Percentiles rank a stretch among this genome's conserved stretches.
These are phyloP conservation scores for Blastocystis sp. DNA, from an alignment of 352 stramenopile species.

Conservation along the genomic window DNA sequence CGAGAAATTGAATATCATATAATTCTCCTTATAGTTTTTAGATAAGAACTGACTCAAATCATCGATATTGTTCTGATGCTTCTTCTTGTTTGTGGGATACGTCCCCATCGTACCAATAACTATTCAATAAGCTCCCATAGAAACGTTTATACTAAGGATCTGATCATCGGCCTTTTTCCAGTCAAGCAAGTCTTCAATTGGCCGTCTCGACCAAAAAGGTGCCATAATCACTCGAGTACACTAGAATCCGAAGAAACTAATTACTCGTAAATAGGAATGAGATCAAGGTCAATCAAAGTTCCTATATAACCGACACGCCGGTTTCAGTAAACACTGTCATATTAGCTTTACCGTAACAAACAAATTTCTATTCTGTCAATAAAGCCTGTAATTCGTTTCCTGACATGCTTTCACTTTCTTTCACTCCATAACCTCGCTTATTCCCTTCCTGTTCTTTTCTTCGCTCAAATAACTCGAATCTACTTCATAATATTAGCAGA, in stretches of 20 bases:
- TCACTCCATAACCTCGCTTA: not conserved
- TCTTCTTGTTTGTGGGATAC: conserved; percentile 29
- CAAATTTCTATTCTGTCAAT: not conserved
- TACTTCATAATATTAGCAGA: not conserved
- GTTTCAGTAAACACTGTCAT: not conserved
- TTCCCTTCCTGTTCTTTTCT: not conserved
- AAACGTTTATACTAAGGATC: conserved; percentile 26
- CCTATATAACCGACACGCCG: not conserved
- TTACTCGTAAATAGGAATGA: not conserved
- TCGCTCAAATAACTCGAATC: conserved; percentile 24
- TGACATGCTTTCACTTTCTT: conserved; percentile 35
- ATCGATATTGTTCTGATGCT: conserved; percentile 48
- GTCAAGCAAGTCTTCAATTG: conserved; percentile 24
- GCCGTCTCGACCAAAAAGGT: conserved; percentile 10
- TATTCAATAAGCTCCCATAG: not conserved
- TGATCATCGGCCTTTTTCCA: conserved; percentile 52
- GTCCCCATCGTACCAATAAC: conserved; percentile 39
- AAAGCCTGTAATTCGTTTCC: conserved; percentile 29
- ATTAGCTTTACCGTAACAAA: conserved; percentile 11
- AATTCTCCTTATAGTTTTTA: conserved; percentile 50
- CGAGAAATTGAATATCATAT: conserved; percentile 57
- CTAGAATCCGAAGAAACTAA: no score
- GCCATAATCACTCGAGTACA: not conserved
- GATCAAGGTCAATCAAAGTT: not conserved
- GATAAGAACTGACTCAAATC: conserved; percentile 27